Conservation (phyloP, 2,329 filamentous ascomycete genomes). For the Arthrobotrys iridis region DNA sequence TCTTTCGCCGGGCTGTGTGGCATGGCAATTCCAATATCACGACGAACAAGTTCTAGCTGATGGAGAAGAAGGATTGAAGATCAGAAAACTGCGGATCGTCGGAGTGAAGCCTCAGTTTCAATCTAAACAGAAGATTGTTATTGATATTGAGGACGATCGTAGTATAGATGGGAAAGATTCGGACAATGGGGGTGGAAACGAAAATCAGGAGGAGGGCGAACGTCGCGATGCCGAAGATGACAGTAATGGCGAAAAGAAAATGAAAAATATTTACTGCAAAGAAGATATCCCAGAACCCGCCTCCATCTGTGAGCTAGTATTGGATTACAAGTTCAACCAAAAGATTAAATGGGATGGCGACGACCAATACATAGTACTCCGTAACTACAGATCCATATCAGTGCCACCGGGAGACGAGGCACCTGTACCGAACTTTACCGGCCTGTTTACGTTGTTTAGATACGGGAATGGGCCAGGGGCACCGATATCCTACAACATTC, state of each 20-base stretch:
- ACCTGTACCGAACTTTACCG: not conserved
- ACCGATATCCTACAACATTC: not conserved
- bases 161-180: no score
- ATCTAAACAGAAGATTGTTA: not conserved
- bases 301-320: not conserved
- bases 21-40: not conserved
- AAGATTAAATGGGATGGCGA: not conserved
- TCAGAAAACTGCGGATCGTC: not conserved
- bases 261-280: not conserved
- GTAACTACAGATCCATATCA: not conserved
- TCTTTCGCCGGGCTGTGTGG: not conserved
- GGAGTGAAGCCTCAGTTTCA: not conserved
- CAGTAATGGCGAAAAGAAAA: not conserved
- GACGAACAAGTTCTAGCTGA: not conserved
- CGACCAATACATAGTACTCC: slow-evolving; percentile 3
- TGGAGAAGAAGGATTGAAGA: not conserved
- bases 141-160: not conserved
- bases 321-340: not conserved
- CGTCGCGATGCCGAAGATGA: not conserved
- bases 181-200: not conserved
- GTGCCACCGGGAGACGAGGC: not conserved
- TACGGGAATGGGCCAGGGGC: not conserved
- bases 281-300: not conserved
- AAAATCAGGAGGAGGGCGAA: not conserved
- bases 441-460: not conserved